Evolutionary conservation across 2,329 filamentous ascomycete genomes (phyloP), one percentile per base, ranked within the genome.

Genomic region (Pestalotiopsis sp.): DNA sequence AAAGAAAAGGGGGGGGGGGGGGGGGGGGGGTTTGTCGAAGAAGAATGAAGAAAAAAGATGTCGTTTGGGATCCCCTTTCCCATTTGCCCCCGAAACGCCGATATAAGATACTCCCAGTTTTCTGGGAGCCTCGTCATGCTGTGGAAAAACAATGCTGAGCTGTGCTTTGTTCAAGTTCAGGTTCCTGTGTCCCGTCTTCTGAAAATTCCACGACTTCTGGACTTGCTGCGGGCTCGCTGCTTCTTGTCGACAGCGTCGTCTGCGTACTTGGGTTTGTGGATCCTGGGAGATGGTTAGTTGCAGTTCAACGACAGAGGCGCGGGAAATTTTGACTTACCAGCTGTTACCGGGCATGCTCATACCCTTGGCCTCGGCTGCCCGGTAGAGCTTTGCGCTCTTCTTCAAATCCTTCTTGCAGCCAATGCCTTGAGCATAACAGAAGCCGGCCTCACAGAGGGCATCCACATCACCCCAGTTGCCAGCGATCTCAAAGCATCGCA

Each of bases 271-370:
- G 94, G 83, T 80, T 98, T 98, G 85, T 98, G 95, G 74, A 98
- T 98, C 95, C 94, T 97, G 68, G 11, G 59, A 66, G 17, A 52
- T 64, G 14, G 68, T 69, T 25, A 72, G 69, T 9, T 39, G n/a
- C 11, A 31, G 14, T 39, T 36, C 36, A 14, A 27, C 1, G 23
- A 45, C 13, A 14, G 23, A 5, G 14, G 13, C 12, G 13, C 11
- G 5, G 5, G 23, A 11, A 23, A 56, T 11, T 38, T 31, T 11
- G 36, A 88, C 93, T 78, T 86, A 97, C 95, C 96, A 99, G 85
- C 94, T 98, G 79, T 98, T 98, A 67, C 96, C 96, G 68, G 97
- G 92, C 94, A 98, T 98, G 80, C 90, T 97, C 86, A 98, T 95
- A 6, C 96, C 96, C 81, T 96, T 96, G 27, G 92, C 90, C 79